Base-by-base conservation (phyloP, 768 basidiomycete genomes). In the Tricholoma furcatifolium region DNA sequence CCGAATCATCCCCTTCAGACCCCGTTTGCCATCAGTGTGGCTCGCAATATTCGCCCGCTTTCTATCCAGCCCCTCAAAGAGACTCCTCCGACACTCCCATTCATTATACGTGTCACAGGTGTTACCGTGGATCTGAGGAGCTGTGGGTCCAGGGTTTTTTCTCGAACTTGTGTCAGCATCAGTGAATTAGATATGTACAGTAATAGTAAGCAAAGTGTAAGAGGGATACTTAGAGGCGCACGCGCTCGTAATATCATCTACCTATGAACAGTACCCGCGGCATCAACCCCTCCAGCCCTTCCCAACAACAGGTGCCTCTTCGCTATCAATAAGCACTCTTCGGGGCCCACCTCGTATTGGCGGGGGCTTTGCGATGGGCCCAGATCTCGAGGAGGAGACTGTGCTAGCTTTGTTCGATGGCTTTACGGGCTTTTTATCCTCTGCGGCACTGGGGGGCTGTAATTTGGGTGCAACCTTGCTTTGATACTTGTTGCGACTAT, bases 11-110 rank as follows among this genome's bases (percentile, higher is more conserved):
- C 10, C 42, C 55, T 12, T 51, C 63, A 15, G 76, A 78, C 18
- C 74, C 75, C 23, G 70, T 75, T 60, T 93, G 91, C 63, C 71
- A 70, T 56, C 69, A 72, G 23, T 93, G 91, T 65, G 66, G 71
- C 38, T 85, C 91, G 1, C 78, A 80, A 53, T 89, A 79, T 65
- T 90, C 91, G 15, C 91, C 91, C 2, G 80, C 79, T 44, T 93
- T 92, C 69, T 84, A 92, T 66, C 79, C 74, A 17, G 30, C 47
- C 10, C 15, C 53, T 4, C 30, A 35, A 15, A 50, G 32, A 35
- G 54, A 42, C 39, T 55, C 45, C 31, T 40, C 51, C 34, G 14
- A 38, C 23, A 20, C 52, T 17, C 34, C 50, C 6, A 46, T 24
- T 24, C 31, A 41, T 32, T 58, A 56, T 21, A 44, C 47, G 34